Percentiles rank a stretch among this genome's conserved stretches.
Evolutionary conservation across 2,329 filamentous ascomycete species (phyloP).

Genomic region (Neoarthrinium moseri): DNA sequence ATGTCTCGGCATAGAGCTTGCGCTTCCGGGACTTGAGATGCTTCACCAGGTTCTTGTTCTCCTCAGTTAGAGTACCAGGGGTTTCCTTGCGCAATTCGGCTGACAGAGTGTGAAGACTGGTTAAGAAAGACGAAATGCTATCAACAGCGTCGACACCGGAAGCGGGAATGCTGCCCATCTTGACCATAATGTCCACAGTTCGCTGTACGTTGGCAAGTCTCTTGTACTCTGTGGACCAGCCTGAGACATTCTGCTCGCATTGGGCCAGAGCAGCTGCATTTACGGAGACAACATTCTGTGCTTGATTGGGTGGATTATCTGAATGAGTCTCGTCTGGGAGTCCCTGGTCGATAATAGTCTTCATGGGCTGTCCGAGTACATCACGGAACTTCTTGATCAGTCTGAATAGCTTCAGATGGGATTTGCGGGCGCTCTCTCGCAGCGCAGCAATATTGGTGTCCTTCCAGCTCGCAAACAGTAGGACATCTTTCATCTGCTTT

Average conservation of each 20-base stretch:
- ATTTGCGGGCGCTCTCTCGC: constrained; percentile 83
- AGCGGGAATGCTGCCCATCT: constrained; percentile 53
- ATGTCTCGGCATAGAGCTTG: constrained; percentile 83
- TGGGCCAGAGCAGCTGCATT: constrained; percentile 30
- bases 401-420: constrained; percentile 89
- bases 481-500: constrained; percentile 89
- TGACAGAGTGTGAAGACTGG: constrained; percentile 65
- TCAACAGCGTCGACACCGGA: constrained; percentile 54
- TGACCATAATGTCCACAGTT: constrained; percentile 74
- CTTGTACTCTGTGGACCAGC: constrained; percentile 48
- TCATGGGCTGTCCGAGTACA: constrained; percentile 74
- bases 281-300: constrained; percentile 24
- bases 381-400: constrained; percentile 86
- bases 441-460: constrained; percentile 92
- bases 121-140: constrained; percentile 67
- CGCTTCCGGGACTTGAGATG: constrained; percentile 90
- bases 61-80: constrained; percentile 75
- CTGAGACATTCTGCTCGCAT: constrained; percentile 33
- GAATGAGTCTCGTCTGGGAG: constrained; percentile 49
- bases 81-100: constrained; percentile 80
- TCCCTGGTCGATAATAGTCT: constrained; percentile 58
- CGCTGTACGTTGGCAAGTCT: constrained; percentile 69
- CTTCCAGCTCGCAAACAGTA: constrained; percentile 94
- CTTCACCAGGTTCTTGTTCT: constrained; percentile 80
- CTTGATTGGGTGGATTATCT: constrained; percentile 1